Conservation (phyloP, 2,329 filamentous ascomycete species). For the Pseudopithomyces maydicus region DNA sequence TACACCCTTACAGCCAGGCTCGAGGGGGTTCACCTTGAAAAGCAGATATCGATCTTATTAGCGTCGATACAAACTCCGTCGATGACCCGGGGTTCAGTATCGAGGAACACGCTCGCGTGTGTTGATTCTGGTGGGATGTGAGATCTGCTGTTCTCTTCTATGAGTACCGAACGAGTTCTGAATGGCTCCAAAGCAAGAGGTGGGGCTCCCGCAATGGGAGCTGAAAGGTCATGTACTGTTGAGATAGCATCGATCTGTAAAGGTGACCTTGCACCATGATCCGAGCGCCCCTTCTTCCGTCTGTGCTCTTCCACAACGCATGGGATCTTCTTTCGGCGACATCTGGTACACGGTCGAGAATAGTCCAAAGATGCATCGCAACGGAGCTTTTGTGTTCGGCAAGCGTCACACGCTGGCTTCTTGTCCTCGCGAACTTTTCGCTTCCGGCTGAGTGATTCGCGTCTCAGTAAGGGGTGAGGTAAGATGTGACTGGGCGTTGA, state of each 20-base stretch:
- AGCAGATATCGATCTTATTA: not conserved
- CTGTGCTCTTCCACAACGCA: not conserved
- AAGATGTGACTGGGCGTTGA: no score
- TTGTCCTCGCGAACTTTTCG: not conserved
- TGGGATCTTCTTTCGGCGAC: not conserved
- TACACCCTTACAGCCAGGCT: not conserved
- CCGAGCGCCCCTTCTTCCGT: not conserved
- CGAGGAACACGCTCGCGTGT: not conserved
- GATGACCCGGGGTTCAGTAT: not conserved
- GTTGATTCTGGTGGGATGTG: no score
- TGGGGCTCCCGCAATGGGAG: no score
- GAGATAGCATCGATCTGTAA: not conserved
- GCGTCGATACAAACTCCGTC: not conserved
- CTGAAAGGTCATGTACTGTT: no score
- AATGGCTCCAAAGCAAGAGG: no score
- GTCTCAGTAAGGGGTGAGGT: no score
- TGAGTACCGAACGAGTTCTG: no score
- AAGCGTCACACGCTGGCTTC: not conserved
- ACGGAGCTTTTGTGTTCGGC: not conserved
- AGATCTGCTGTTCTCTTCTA: no score
- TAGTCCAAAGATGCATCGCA: not conserved
- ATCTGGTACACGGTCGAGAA: not conserved
- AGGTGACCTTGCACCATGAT: not conserved
- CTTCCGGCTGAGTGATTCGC: not conserved
- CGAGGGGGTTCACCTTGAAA: not conserved